Evolutionary conservation across 2,329 filamentous ascomycete species (phyloP).

Genomic region (Capronia epimyces): DNA sequence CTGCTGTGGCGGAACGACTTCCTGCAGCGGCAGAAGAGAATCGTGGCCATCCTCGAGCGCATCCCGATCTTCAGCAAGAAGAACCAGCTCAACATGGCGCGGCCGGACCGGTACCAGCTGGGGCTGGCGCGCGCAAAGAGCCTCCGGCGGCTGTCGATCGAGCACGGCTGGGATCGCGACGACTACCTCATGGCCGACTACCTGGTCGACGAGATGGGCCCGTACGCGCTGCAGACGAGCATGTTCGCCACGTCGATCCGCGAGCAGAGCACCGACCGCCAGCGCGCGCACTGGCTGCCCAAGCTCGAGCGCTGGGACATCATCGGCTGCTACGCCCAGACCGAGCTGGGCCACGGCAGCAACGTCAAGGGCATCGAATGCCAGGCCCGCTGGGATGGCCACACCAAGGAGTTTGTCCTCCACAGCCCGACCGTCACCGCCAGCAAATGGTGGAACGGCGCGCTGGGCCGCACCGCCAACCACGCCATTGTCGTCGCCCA

Average conservation of each 20-base stretch:
- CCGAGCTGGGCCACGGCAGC: conserved; percentile 50
- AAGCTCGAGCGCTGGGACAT: conserved; percentile 47
- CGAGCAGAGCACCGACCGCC: conserved; percentile 47
- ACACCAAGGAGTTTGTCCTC: conserved; percentile 45
- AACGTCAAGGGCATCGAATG: conserved; percentile 50
- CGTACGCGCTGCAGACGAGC: conserved; percentile 46
- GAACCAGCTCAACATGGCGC: conserved; percentile 48
- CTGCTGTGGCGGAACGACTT: conserved; percentile 46
- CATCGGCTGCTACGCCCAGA: conserved; percentile 50
- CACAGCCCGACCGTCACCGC: conserved; percentile 50
- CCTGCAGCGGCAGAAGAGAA: conserved; percentile 43
- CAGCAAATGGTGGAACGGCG: conserved; percentile 54
- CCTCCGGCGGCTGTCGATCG: conserved; percentile 43
- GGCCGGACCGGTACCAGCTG: conserved; percentile 49
- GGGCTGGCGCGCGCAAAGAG: conserved; percentile 50
- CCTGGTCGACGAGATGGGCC: conserved; percentile 50
- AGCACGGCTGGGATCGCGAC: conserved; percentile 46
- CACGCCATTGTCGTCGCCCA: conserved; percentile 53
- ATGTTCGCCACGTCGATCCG: conserved; percentile 51
- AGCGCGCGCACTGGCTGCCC: conserved; percentile 47
- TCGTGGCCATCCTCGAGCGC: conserved; percentile 42
- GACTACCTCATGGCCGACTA: conserved; percentile 50
- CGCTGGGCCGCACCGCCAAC: conserved; percentile 50
- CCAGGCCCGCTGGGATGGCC: conserved; percentile 44
- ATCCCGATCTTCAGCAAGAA: conserved; percentile 49